Evolutionary conservation across 2,329 filamentous ascomycete genomes (phyloP).

Genomic region (Calonectria pseudoreteaudii): DNA sequence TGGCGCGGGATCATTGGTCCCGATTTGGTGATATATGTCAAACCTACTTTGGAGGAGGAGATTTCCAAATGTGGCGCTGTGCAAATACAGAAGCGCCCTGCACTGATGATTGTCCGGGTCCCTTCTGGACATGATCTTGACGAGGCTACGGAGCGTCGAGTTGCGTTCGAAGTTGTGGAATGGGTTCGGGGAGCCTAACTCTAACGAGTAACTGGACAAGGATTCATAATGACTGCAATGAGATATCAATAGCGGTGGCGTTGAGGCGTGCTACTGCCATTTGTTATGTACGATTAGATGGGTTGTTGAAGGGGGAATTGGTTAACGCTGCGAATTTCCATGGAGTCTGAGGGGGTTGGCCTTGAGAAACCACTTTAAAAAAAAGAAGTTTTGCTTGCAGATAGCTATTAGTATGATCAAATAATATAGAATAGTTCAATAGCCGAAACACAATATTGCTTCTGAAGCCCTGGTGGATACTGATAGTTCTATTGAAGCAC

Average conservation of each 20-base stretch:
- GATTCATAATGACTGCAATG: slow-evolving; percentile 20
- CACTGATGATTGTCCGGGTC: slow-evolving; percentile 67
- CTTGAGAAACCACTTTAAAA: not conserved
- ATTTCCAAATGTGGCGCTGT: slow-evolving; percentile 59
- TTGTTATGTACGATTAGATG: slow-evolving; percentile 9
- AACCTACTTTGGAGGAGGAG: slow-evolving; percentile 51
- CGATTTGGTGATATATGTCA: slow-evolving; percentile 81
- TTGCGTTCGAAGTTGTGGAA: slow-evolving; percentile 90
- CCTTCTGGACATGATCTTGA: slow-evolving; percentile 61
- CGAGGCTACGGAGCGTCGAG: slow-evolving; percentile 77
- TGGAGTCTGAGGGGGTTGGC: not conserved
- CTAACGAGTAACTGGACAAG: slow-evolving; percentile 37
- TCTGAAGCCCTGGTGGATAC: not conserved
- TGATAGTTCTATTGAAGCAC: not conserved
- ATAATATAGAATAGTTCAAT: not conserved
- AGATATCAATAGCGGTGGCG: slow-evolving; percentile 3
- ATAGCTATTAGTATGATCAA: not conserved
- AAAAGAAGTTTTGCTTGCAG: not conserved
- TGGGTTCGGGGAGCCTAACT: slow-evolving; percentile 71
- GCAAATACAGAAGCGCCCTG: slow-evolving; percentile 65
- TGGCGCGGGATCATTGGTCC: slow-evolving; percentile 89
- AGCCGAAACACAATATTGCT: not conserved
- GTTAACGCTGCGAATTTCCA: not conserved
- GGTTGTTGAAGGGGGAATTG: not conserved
- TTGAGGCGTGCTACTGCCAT: not conserved